Base-by-base conservation (phyloP, 306 rosid species). In the Rosa lucieae region DNA sequence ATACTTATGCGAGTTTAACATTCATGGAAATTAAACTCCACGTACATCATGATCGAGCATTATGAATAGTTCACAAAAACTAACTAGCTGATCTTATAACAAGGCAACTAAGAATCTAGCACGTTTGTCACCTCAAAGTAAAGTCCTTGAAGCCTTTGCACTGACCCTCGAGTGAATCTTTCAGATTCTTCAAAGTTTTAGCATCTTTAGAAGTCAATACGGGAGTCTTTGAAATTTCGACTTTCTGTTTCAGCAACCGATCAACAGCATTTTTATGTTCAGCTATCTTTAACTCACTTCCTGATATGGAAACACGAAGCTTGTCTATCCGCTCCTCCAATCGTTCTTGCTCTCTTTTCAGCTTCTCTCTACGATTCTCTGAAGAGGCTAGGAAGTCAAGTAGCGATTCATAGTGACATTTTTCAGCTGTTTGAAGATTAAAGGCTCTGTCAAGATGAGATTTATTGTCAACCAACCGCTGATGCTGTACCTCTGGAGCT, bases 281-380 rank as follows among this genome's bases (percentile, higher is more conserved):
- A 37, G 40, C 72, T 9, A 39, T 39, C 71, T 67, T 8, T 10
- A 14, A 2, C 11, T 5, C 47, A 37, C 71, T 37, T 66, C 46
- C 5, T 37, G 70, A 37, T 15, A 66, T 67, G 23, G 71, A 67
- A 67, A 8, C 6, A 40, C 26, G 7, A 39, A 39, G 72, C 48
- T 67, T 67, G 23, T 67, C 72, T 17, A 67, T 67, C 71, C 15
- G 48, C 26, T 37, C 71, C 71, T 67, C 71, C 49, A 67, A 18
- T 39, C 23, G 47, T 37, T 67, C 48, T 67, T 66, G 70, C 70
- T 66, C 70, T 66, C 70, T 66, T 66, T 40, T 37, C 71, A 67
- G 71, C 48, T 67, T 39, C 23, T 67, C 71, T 39, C 48, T 39
- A 40, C 26, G 48, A 20, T 39, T 17, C 48, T 67, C 48, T 39